These are phyloP conservation scores for Galerina marginata DNA, from an alignment of 768 basidiomycete genomes.

Conservation along the genomic window DNA sequence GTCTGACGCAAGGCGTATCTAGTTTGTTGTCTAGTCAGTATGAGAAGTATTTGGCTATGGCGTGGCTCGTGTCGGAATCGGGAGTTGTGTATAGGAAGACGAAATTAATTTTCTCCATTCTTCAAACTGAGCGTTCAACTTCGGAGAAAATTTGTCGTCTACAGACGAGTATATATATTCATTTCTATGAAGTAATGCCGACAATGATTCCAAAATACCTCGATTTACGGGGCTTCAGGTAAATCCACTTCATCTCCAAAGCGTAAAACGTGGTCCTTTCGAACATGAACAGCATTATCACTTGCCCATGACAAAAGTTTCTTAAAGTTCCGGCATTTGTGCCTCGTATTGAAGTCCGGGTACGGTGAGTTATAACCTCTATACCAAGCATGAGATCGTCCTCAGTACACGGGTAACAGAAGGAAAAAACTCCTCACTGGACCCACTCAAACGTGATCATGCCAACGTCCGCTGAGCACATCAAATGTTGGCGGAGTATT, in stretches of 20 bases:
- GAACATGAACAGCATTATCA: background rate
- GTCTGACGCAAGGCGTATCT: too few species aligned
- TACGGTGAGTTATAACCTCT: constrained; percentile 9
- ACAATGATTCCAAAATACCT: too few species aligned
- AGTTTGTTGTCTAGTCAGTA: too few species aligned
- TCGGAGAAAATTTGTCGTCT: too few species aligned
- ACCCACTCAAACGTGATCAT: constrained; percentile 16
- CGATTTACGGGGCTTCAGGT: background rate
- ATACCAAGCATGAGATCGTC: too few species aligned
- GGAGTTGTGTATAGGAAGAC: too few species aligned
- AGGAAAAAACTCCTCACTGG: background rate
- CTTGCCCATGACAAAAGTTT: constrained; percentile 2
- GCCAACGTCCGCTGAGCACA: constrained; percentile 4
- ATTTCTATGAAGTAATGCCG: too few species aligned
- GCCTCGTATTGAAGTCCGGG: constrained; percentile 11
- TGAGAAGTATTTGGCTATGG: too few species aligned
- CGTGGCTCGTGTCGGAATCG: too few species aligned
- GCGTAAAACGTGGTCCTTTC: background rate
- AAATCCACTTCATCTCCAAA: constrained; percentile 1
- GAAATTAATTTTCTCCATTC: too few species aligned
- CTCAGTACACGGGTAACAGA: background rate
- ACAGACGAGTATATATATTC: too few species aligned
- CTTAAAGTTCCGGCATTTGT: constrained; percentile 3
- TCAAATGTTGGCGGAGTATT: constrained; percentile 5
- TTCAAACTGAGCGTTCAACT: too few species aligned